phyloP scores from a whole-genome alignment of 768 basidiomycete genomes.

The Phlegmacium glaucopus region DNA sequence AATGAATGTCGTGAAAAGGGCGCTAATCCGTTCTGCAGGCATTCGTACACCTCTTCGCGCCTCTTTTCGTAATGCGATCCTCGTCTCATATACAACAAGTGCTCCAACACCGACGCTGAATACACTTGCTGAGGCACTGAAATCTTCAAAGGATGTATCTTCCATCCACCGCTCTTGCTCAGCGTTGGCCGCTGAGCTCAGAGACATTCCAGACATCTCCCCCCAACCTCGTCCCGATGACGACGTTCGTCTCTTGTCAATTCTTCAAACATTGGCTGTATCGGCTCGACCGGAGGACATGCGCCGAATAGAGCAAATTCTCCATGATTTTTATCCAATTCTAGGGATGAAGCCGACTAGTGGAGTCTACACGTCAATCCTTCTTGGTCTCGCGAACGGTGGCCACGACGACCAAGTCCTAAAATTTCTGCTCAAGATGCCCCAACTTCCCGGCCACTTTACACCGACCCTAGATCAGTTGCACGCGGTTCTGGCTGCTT shows the following conservation, averaged over 20 bases:
- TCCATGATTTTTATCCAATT: constrained; percentile 43
- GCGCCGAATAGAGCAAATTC: constrained; percentile 50
- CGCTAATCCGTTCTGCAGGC: constrained; percentile 34
- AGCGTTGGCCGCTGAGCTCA: constrained; percentile 25
- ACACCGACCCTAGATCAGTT: constrained; percentile 51
- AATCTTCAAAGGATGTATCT: constrained; percentile 13
- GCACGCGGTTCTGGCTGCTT: constrained; percentile 47
- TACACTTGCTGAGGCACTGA: constrained; percentile 8
- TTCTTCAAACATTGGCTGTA: constrained; percentile 43
- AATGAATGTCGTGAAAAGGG: constrained; percentile 62
- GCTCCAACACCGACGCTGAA: constrained; percentile 5
- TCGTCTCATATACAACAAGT: constrained; percentile 5
- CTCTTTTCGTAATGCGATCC: constrained; percentile 4
- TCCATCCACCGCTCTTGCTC: constrained; percentile 36
- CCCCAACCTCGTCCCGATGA: constrained; percentile 11
- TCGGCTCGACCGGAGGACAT: constrained; percentile 54
- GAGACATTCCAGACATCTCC: constrained; percentile 5
- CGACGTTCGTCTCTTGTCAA: constrained; percentile 31
- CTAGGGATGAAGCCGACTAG: constrained; percentile 44
- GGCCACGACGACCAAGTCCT: constrained; percentile 41
- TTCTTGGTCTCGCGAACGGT: constrained; percentile 44
- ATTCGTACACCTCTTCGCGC: constrained; percentile 19
- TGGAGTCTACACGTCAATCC: constrained; percentile 46
- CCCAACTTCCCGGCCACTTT: constrained; percentile 41
- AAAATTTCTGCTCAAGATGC: constrained; percentile 54